Base-by-base conservation (phyloP, 139 green algal genomes). In the Yamagishiella unicocca region DNA sequence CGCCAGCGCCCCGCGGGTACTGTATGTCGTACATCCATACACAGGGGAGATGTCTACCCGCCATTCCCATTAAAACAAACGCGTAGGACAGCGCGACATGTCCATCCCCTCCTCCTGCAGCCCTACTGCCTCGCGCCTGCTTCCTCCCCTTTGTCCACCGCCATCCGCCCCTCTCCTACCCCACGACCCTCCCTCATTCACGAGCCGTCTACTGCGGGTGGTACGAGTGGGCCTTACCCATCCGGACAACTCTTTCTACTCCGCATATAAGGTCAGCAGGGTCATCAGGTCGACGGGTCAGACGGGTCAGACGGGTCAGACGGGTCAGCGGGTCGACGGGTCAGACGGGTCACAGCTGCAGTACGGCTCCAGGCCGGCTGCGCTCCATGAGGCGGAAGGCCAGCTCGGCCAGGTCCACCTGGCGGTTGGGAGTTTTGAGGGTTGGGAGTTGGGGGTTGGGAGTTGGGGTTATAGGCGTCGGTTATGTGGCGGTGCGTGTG, bases 371-470 rank as follows among this genome's bases (percentile, higher is more conserved):
- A 3, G 78, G 78, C 2, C 78, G 55, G 38, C 78, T 84, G 24
- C 9, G 55, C 58, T 74, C 24, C 61, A 37, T n/a, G 8, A 84
- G 24, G 8, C 25, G 38, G 12, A 31, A 50, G 27, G 78, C 78
- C 37, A 84, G 9, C 40, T 84, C 78, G 0, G 27, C 55, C 55
- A 84, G 78, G 27, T 84, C 40, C 78, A 84, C 38, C 78, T 84
- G 10, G 53, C 37, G 33, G 24, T 3, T 24, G 45, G 74, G 27
- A 43, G 74, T 1, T n/a, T 46, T 24, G n/a, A 25, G n/a, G 46
- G 4, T 17, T 38, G 14, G 21, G 38, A 2, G 4, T 1, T 38
- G 70, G 35, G 33, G 31, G 46, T n/a, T n/a, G 5, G 27, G 10
- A 2, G 46, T 33, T 25, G 31, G 8, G 33, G 43, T 10, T 19